These are phyloP conservation scores for Blastomyces percursus DNA, from an alignment of 2,329 filamentous ascomycete genomes.

Conservation along the genomic window DNA sequence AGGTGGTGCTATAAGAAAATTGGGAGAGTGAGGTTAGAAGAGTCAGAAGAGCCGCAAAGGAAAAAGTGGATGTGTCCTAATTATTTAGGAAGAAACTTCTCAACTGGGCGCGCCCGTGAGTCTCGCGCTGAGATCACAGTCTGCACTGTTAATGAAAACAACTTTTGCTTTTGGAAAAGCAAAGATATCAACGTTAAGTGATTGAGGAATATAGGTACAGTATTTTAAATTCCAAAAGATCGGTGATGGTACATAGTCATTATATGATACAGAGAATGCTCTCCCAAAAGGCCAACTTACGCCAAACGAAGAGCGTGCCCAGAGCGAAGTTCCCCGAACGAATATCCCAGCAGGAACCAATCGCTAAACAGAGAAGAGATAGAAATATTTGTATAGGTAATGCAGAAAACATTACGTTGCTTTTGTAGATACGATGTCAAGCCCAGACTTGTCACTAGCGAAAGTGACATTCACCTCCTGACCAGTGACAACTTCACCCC, in stretches of 20 bases:
- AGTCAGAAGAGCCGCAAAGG: neutral
- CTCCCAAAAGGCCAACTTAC: neutral
- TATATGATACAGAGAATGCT: neutral
- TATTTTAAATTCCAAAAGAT: neutral
- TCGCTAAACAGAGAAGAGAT: neutral
- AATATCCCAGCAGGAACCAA: neutral
- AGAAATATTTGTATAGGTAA: neutral
- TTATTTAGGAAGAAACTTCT: neutral
- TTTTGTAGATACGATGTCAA: constrained; percentile 40
- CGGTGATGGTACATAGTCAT: neutral
- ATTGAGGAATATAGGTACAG: neutral
- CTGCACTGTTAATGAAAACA: neutral
- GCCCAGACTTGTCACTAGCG: constrained; percentile 48
- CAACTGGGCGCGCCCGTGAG: neutral
- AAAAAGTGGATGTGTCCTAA: neutral
- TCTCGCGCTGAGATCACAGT: neutral
- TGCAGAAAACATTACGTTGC: constrained; percentile 2
- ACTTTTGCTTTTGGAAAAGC: neutral
- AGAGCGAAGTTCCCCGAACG: neutral
- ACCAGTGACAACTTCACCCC: constrained; percentile 66
- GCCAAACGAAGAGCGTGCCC: neutral
- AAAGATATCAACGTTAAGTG: neutral
- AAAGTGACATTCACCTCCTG: constrained; percentile 62
- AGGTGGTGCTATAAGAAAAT: neutral
- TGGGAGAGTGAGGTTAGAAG: neutral